Evolutionary conservation across 1,139 yeast genomes (phyloP).

Genomic region (Pneumocystis oryctolagi): DNA sequence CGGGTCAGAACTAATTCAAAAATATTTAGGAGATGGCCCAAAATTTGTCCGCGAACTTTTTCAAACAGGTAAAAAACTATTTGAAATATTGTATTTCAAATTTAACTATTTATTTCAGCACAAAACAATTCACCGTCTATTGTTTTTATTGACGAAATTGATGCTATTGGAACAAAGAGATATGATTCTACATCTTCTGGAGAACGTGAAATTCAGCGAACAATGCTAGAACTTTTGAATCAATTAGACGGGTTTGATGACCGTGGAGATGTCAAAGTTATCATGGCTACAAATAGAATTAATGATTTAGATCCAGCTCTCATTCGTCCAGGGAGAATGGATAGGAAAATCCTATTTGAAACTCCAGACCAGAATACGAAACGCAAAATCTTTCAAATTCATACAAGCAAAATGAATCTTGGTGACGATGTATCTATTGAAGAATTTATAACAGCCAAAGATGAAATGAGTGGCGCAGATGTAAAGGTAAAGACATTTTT

Average conservation of each 20-base stretch:
- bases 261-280: slow-evolving; percentile 94
- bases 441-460: slow-evolving; percentile 79
- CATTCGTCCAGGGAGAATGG: slow-evolving; percentile 97
- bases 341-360: slow-evolving; percentile 89
- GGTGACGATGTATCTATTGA: slow-evolving; percentile 80
- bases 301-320: slow-evolving; percentile 94
- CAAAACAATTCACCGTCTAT: slow-evolving; percentile 96
- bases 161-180: slow-evolving; percentile 95
- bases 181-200: slow-evolving; percentile 95
- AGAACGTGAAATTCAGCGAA: slow-evolving; percentile 94
- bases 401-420: slow-evolving; percentile 87
- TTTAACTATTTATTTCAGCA: slow-evolving; percentile 37
- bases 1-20: slow-evolving; percentile 92
- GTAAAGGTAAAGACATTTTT: background rate
- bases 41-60: slow-evolving; percentile 86
- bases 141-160: slow-evolving; percentile 96
- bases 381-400: slow-evolving; percentile 83
- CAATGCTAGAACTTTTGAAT: slow-evolving; percentile 91
- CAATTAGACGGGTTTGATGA: slow-evolving; percentile 98
- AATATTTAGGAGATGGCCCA: slow-evolving; percentile 96
- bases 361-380: slow-evolving; percentile 88
- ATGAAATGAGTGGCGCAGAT: slow-evolving; percentile 94
- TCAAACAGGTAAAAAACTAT: slow-evolving; percentile 28
- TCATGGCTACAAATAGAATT: slow-evolving; percentile 96
- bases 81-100: background rate